Percentiles rank a stretch among this genome's conserved stretches.
Evolutionary conservation across 108 stramenopile genomes (phyloP).

Genomic region (Parietichytrium sp.): DNA sequence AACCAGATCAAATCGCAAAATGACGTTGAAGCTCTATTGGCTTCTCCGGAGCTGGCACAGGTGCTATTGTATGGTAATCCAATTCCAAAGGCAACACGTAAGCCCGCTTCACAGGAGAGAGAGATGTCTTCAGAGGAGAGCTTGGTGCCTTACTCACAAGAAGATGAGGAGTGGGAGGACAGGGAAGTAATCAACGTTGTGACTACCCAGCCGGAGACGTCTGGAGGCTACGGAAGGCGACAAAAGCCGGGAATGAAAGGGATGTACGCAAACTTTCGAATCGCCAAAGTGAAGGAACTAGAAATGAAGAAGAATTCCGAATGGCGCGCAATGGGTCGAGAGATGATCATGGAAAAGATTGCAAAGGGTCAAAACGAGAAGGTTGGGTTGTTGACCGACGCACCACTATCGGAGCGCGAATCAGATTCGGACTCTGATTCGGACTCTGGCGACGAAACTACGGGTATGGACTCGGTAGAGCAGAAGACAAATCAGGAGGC

Average conservation of each 20-base stretch:
- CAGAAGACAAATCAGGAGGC: background rate
- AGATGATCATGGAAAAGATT: background rate
- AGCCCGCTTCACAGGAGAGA: background rate
- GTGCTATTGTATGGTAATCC: conserved; percentile 15
- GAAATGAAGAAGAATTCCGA: background rate
- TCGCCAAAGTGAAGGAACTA: conserved; percentile 1
- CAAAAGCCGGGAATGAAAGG: background rate
- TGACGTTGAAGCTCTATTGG: background rate
- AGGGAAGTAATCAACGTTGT: conserved; percentile 26
- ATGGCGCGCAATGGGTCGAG: background rate
- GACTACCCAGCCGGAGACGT: background rate
- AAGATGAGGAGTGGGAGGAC: background rate
- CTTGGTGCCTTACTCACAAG: background rate
- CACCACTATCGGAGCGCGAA: background rate
- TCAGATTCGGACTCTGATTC: background rate
- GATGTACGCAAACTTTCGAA: background rate
- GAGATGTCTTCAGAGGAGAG: background rate
- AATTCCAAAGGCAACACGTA: background rate
- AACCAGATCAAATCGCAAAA: background rate
- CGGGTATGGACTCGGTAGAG: background rate
- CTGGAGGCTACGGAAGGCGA: no score
- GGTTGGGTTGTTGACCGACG: background rate
- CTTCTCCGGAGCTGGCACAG: background rate
- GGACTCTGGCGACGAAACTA: background rate
- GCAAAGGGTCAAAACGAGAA: background rate